Base-by-base conservation (phyloP, 306 rosid species). In the Quercus glauca region DNA sequence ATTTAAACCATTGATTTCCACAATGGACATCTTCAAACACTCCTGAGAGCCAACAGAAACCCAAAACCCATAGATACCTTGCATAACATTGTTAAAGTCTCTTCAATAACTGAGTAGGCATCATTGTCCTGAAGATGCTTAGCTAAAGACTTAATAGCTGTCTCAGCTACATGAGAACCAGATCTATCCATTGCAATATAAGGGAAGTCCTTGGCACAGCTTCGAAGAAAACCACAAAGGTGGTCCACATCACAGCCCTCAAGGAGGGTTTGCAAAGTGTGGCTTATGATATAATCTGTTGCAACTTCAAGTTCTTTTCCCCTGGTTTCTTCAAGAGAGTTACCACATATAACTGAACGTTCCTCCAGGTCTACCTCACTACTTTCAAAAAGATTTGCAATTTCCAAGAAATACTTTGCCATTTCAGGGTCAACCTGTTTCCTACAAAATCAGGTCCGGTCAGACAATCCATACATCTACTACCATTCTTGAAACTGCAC, bases 91-190 rank as follows among this genome's bases (percentile, higher is more conserved):
- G 90, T 80, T 73, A 95, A 83, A 71, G 96, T 83, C 67, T 93
- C 96, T 83, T 92, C 93, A 3, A 89, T 61, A 63, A 80, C 73
- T 79, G 85, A 74, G 80, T 74, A 82, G 45, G 8, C 80, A 0
- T 90, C 91, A 0, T 81, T 11, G 20, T 90, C 82, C 68, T 90
- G 91, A 73, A 91, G 92, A 86, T 91, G 97, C 80, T 63, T 35
- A 19, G 91, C 76, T 23, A 92, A 82, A 72, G 96, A 88, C 81
- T 82, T 88, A 41, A 95, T 79, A 56, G 96, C 91, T 13, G 93
- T 77, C 87, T 95, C 94, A 19, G 91, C 99, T 8, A 95, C 98
- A 70, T 91, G 98, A 79, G 98, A 95, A 65, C 99, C 99, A 13
- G 97, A 89, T 73, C 91, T 86, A 78, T 95, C 99, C 94, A 86